These are phyloP conservation scores for Begonia fuchsioides DNA, from an alignment of 306 rosid species.

Conservation along the genomic window DNA sequence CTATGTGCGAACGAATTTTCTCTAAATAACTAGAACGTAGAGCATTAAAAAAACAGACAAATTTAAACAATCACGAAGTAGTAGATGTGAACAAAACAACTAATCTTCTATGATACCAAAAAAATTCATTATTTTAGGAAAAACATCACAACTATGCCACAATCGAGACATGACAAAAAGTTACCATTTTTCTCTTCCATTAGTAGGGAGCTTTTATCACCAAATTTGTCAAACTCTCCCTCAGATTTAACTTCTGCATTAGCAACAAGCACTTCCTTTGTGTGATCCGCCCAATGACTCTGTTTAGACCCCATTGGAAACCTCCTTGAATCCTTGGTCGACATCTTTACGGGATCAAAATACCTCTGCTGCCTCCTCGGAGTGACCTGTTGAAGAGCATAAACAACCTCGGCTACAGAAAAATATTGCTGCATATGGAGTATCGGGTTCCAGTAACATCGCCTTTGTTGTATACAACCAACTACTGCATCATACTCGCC, in stretches of 20 bases:
- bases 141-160: background rate
- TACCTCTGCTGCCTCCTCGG: constrained; percentile 73
- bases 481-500: constrained; percentile 69
- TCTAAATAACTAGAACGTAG: no score
- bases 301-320: constrained; percentile 45
- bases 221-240: constrained; percentile 29
- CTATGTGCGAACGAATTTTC: no score
- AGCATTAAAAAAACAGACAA: no score
- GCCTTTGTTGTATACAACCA: constrained; percentile 58
- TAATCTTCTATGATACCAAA: no score
- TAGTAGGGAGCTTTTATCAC: constrained; percentile 24
- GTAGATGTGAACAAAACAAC: no score
- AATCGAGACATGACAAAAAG: background rate
- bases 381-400: constrained; percentile 58
- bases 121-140: no score
- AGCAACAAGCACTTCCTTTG: constrained; percentile 38
- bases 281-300: constrained; percentile 39
- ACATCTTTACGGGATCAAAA: constrained; percentile 39
- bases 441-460: constrained; percentile 82
- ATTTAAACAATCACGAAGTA: no score
- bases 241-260: constrained; percentile 32
- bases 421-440: constrained; percentile 94
- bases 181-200: constrained; percentile 53
- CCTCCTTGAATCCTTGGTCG: constrained; percentile 43
- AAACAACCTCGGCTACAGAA: constrained; percentile 65